Conservation (phyloP, 805 yeast species). For the Myxozyma monticola region DNA sequence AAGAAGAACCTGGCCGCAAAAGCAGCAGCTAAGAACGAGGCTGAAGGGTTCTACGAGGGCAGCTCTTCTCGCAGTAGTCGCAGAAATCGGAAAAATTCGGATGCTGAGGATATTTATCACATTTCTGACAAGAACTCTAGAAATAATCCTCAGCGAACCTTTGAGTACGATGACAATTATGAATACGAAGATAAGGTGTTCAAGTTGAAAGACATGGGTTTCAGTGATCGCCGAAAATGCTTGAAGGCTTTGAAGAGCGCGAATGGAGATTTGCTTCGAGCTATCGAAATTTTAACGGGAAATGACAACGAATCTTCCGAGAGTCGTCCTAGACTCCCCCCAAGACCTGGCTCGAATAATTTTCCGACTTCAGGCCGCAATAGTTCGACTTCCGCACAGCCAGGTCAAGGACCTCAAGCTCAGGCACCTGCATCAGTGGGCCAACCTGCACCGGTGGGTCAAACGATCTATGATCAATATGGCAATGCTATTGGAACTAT, state of each 20-base stretch:
- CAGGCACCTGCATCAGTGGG: too few relatives aligned
- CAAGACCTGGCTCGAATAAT: conserved; percentile 17
- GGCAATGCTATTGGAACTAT: conserved; percentile 17
- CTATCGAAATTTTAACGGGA: conserved; percentile 48
- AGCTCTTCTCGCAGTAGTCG: not conserved
- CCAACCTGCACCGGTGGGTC: conserved; percentile 1
- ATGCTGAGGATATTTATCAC: not conserved
- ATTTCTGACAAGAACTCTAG: not conserved
- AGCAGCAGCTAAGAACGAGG: not conserved
- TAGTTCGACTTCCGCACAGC: not conserved
- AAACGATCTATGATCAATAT: conserved; percentile 14
- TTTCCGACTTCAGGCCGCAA: conserved; percentile 12
- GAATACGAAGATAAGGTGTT: conserved; percentile 45
- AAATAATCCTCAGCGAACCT: conserved; percentile 1
- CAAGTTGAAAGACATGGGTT: conserved; percentile 57
- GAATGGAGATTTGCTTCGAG: conserved; percentile 59
- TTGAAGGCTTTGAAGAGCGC: conserved; percentile 63
- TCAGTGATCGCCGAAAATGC: conserved; percentile 53
- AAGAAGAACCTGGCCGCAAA: conserved; percentile 16
- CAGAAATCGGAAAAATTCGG: not conserved
- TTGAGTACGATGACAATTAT: conserved; percentile 21
- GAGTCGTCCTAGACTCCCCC: conserved; percentile 20
- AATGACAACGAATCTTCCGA: conserved; percentile 13
- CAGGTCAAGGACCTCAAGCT: not conserved
- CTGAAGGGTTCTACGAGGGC: not conserved